Conservation (phyloP, 495 filamentous ascomycete species). For the Penicillium egyptiacum region DNA sequence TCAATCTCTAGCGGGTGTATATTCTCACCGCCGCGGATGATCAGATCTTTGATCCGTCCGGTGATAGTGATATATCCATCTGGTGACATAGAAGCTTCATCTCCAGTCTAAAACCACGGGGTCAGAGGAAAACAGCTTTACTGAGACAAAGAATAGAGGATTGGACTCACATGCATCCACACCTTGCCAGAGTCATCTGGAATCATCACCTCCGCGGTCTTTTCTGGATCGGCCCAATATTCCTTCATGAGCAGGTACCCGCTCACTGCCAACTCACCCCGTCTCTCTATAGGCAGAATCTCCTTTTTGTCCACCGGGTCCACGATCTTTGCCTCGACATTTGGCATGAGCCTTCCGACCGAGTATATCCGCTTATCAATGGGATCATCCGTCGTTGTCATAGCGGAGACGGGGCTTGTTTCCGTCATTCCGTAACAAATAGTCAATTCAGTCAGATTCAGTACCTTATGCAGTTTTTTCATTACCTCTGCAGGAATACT, state of each 20-base stretch:
- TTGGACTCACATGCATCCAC: constrained; percentile 65
- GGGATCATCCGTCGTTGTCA: constrained; percentile 85
- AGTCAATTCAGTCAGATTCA: constrained; percentile 82
- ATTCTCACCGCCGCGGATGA: constrained; percentile 93
- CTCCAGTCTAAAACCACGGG: constrained; percentile 61
- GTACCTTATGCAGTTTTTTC: constrained; percentile 68
- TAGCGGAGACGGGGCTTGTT: constrained; percentile 84
- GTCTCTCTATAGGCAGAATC: constrained; percentile 61
- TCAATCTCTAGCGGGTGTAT: constrained; percentile 95
- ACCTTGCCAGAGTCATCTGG: constrained; percentile 57
- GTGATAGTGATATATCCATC: constrained; percentile 68
- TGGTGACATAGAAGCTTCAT: constrained; percentile 85
- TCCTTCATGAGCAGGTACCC: constrained; percentile 91
- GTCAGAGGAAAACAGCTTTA: constrained; percentile 10
- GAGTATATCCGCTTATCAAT: constrained; percentile 73
- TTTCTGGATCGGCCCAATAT: constrained; percentile 74
- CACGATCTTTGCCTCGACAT: constrained; percentile 85
- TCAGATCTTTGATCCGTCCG: constrained; percentile 84
- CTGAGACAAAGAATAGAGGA: background rate
- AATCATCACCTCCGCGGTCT: constrained; percentile 70
- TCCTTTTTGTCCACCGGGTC: constrained; percentile 54
- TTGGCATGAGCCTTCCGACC: constrained; percentile 77
- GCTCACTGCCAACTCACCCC: constrained; percentile 78
- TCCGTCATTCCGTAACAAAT: constrained; percentile 99
- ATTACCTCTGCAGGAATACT: constrained; percentile 82